A percentile compares a stretch with the other conserved stretches of the same genome.
These are phyloP conservation scores for Ceratobasidium sp. DNA, from an alignment of 1,284 basidiomycete genomes.

Conservation along the genomic window DNA sequence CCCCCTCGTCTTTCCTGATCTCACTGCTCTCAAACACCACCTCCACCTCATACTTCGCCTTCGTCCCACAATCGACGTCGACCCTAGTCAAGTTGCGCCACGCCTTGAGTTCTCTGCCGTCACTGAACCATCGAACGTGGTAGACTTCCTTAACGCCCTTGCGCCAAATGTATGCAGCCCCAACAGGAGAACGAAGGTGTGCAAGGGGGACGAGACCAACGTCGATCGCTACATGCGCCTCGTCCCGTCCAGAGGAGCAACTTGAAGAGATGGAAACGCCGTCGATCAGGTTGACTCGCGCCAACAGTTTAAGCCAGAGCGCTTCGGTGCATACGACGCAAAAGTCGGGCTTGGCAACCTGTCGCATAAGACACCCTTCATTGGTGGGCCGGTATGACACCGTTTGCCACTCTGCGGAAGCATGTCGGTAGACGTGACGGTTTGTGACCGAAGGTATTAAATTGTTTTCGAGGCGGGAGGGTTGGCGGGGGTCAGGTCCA, in stretches of 20 bases:
- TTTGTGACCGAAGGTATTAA: not conserved
- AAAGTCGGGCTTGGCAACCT: slow-evolving; percentile 74
- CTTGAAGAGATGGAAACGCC: slow-evolving; percentile 53
- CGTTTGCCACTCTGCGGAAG: slow-evolving; percentile 66
- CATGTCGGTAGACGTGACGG: slow-evolving; percentile 60
- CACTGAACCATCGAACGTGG: not conserved
- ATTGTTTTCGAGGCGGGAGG: slow-evolving; percentile 1
- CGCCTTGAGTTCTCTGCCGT: not conserved
- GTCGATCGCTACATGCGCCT: slow-evolving; percentile 53
- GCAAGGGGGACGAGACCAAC: slow-evolving; percentile 68
- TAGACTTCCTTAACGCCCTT: slow-evolving; percentile 23
- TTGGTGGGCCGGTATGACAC: slow-evolving; percentile 76
- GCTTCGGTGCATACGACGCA: slow-evolving; percentile 80
- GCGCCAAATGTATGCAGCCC: slow-evolving; percentile 10
- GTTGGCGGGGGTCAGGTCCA: slow-evolving; percentile 52
- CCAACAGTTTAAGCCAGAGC: slow-evolving; percentile 73
- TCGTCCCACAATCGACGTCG: not conserved
- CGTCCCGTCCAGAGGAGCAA: not conserved
- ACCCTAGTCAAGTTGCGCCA: slow-evolving; percentile 14
- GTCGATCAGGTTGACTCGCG: slow-evolving; percentile 71
- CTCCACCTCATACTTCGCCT: slow-evolving; percentile 1
- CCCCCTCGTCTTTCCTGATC: slow-evolving; percentile 24
- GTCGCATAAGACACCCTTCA: slow-evolving; percentile 86
- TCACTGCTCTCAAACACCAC: slow-evolving; percentile 16
- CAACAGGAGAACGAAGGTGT: slow-evolving; percentile 59